Percentiles rank a stretch among this genome's conserved stretches.
Evolutionary conservation across 352 stramenopile genomes (phyloP).

Genomic region (Phytophthora sp.): DNA sequence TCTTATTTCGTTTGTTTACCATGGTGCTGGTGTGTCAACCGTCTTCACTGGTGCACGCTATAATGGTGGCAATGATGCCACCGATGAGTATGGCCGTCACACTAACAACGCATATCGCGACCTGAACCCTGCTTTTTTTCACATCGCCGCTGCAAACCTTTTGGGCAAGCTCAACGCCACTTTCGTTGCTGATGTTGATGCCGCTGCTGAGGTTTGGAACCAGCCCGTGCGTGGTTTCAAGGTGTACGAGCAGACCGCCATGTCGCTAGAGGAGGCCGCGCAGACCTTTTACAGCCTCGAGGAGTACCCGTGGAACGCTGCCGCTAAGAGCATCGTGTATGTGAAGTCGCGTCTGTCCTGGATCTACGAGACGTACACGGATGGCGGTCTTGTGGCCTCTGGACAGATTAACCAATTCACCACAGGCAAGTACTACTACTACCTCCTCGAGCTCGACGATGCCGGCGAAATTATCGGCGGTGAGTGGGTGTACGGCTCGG

Average conservation of each 20-base stretch:
- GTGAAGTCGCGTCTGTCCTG: constrained; percentile 47
- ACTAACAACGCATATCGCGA: constrained; percentile 44
- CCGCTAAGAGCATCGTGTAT: constrained; percentile 46
- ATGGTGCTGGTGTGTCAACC: constrained; percentile 26
- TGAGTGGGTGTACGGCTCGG: constrained; percentile 43
- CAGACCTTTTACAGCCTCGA: constrained; percentile 42
- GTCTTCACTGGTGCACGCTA: constrained; percentile 53
- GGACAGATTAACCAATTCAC: constrained; percentile 29
- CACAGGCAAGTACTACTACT: constrained; percentile 37
- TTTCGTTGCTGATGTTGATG: constrained; percentile 50
- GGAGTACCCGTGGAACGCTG: constrained; percentile 56
- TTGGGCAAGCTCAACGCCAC: constrained; percentile 42
- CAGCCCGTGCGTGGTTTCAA: constrained; percentile 56
- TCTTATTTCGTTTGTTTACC: constrained; percentile 32
- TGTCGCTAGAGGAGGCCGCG: constrained; percentile 37
- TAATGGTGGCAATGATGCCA: constrained; percentile 16
- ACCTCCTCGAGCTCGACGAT: constrained; percentile 45
- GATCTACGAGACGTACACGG: constrained; percentile 42
- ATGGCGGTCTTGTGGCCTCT: constrained; percentile 35
- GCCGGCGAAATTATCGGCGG: constrained; percentile 40
- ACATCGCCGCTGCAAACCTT: constrained; percentile 51
- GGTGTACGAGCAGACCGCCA: constrained; percentile 40
- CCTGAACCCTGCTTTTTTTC: constrained; percentile 52
- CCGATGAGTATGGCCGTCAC: constrained; percentile 54
- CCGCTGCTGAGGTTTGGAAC: constrained; percentile 57